Conservation (phyloP, 805 yeast species). For the baker's yeast (Saccharomyces cerevisiae) region DNA sequence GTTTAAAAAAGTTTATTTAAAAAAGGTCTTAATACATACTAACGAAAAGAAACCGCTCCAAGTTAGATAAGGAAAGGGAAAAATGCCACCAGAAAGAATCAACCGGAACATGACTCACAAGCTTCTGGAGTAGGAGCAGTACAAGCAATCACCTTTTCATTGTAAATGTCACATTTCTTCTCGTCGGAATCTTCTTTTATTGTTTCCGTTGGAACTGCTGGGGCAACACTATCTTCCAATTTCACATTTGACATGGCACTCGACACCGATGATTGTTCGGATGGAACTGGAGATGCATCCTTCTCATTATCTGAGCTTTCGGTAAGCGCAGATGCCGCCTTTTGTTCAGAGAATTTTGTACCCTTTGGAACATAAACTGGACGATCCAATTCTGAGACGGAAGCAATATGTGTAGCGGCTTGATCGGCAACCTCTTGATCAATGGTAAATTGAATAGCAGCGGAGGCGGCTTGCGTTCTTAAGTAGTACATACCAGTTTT, state of each 20-base stretch:
- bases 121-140: slow-evolving; percentile 95
- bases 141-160: slow-evolving; percentile 91
- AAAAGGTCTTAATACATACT: background rate
- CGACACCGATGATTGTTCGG: slow-evolving; percentile 31
- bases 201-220: slow-evolving; percentile 27
- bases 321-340: slow-evolving; percentile 5
- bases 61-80: background rate
- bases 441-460: slow-evolving; percentile 88
- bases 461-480: slow-evolving; percentile 94
- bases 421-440: slow-evolving; percentile 88
- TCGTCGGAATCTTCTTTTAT: slow-evolving; percentile 29
- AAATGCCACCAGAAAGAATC: slow-evolving; percentile 12
- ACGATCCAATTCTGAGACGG: slow-evolving; percentile 32
- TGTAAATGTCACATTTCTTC: slow-evolving; percentile 72
- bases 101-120: slow-evolving; percentile 99
- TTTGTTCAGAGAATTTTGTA: slow-evolving; percentile 10
- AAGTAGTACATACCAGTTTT: slow-evolving; percentile 98
- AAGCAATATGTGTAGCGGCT: slow-evolving; percentile 50
- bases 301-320: slow-evolving; percentile 13
- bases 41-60: background rate
- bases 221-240: slow-evolving; percentile 35
- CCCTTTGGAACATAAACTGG: slow-evolving; percentile 29
- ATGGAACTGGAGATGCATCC: slow-evolving; percentile 30
- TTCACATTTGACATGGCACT: slow-evolving; percentile 23
- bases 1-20: background rate